A percentile compares a stretch with the other conserved stretches of the same genome.
Conservation (phyloP, 805 yeast genomes). For the Candida succiphila region DNA sequence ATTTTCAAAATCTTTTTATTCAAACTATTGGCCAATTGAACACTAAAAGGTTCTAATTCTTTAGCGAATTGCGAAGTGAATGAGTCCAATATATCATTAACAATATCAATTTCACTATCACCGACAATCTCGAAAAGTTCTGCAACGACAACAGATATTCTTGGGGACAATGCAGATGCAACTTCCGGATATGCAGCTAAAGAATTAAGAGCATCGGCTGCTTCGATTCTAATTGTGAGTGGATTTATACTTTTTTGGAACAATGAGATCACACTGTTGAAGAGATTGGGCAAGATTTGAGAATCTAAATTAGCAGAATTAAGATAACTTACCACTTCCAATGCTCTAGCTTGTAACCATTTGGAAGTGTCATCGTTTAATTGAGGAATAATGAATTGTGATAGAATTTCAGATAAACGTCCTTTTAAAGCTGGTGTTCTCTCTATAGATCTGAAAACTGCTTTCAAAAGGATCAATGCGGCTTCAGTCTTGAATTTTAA, state of each 20-base stretch:
- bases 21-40: constrained; percentile 50
- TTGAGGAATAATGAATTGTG: constrained; percentile 56
- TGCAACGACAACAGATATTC: constrained; percentile 70
- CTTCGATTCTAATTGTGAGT: constrained; percentile 39
- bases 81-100: constrained; percentile 86
- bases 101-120: constrained; percentile 71
- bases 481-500: constrained; percentile 60
- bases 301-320: constrained; percentile 15
- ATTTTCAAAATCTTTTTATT: constrained; percentile 66
- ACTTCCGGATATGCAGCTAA: constrained; percentile 31
- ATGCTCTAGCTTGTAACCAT: constrained; percentile 64
- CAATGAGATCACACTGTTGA: constrained; percentile 26
- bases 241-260: constrained; percentile 26
- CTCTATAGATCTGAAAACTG: constrained; percentile 47
- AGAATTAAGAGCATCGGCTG: constrained; percentile 41
- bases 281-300: constrained; percentile 19
- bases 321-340: constrained; percentile 38
- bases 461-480: constrained; percentile 62
- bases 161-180: constrained; percentile 46
- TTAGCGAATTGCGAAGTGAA: constrained; percentile 80
- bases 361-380: constrained; percentile 36
- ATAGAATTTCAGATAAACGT: constrained; percentile 57
- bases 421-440: constrained; percentile 36
- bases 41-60: constrained; percentile 84
- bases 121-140: constrained; percentile 61